These are phyloP conservation scores for Naganishia vishniacii DNA, from an alignment of 768 basidiomycete genomes.

Conservation along the genomic window DNA sequence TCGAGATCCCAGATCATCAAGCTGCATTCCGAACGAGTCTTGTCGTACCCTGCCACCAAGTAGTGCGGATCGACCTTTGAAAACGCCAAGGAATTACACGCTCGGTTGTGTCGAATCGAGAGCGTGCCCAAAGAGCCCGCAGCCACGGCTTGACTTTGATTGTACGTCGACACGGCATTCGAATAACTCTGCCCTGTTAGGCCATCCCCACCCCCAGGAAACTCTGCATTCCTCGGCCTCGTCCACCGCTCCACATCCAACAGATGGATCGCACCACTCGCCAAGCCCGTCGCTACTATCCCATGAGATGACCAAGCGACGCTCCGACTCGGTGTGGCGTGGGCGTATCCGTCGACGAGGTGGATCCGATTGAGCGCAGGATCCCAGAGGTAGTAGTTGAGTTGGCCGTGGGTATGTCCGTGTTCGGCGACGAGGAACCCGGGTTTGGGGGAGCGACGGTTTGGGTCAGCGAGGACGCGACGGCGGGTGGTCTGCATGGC, in stretches of 20 bases:
- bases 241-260: conserved; percentile 17
- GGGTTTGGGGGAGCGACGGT: conserved; percentile 32
- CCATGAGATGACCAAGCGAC: conserved; percentile 12
- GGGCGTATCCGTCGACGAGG: conserved; percentile 10
- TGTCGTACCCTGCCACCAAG: conserved; percentile 27
- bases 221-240: conserved; percentile 11
- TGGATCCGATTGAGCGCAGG: conserved; percentile 12
- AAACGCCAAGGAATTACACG: conserved; percentile 20
- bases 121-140: conserved; percentile 31
- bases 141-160: conserved; percentile 21
- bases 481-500: conserved; percentile 21
- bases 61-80: conserved; percentile 21
- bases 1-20: conserved; percentile 27
- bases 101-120: conserved; percentile 25
- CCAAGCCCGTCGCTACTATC: conserved; percentile 36
- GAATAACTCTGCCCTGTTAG: neutral
- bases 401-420: conserved; percentile 16
- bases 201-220: neutral
- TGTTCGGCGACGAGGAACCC: conserved; percentile 12
- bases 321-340: neutral
- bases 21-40: conserved; percentile 19
- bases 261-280: conserved; percentile 29
- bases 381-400: conserved; percentile 20
- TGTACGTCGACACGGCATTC: neutral
- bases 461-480: conserved; percentile 6